These are phyloP conservation scores for Pleurotus sapidus DNA, from an alignment of 768 basidiomycete species.

Conservation along the genomic window DNA sequence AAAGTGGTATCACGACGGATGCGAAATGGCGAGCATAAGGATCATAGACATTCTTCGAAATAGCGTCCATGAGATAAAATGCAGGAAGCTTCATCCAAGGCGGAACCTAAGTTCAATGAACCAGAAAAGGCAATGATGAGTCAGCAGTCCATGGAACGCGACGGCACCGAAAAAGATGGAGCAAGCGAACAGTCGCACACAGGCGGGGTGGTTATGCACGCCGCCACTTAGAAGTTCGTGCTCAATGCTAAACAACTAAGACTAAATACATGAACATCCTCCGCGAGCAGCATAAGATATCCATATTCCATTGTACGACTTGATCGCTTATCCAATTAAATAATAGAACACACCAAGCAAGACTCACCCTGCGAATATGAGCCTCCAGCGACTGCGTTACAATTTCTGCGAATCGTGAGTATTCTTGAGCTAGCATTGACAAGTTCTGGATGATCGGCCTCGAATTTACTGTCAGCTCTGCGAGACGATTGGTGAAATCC, in stretches of 20 bases:
- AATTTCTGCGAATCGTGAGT: conserved; percentile 71
- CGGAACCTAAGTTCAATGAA: conserved; percentile 59
- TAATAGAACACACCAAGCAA: conserved; percentile 15
- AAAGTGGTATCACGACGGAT: conserved; percentile 77
- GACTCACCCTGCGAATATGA: conserved; percentile 90
- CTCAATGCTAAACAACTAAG: conserved; percentile 38
- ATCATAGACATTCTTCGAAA: conserved; percentile 93
- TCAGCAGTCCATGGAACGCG: conserved; percentile 61
- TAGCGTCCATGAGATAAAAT: conserved; percentile 94
- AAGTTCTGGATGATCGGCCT: conserved; percentile 91
- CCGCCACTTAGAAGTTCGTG: conserved; percentile 24
- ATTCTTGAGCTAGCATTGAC: conserved; percentile 90
- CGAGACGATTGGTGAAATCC: conserved; percentile 72
- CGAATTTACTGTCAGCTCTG: conserved; percentile 89
- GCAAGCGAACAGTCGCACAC: conserved; percentile 16
- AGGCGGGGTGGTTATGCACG: conserved; percentile 18
- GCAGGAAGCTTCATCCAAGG: conserved; percentile 89
- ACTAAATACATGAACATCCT: conserved; percentile 44
- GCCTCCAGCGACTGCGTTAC: conserved; percentile 79
- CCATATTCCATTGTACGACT: conserved; percentile 8
- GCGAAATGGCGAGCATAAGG: conserved; percentile 89
- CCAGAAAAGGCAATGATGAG: conserved; percentile 51
- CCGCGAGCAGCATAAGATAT: background rate
- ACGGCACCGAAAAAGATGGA: conserved; percentile 4
- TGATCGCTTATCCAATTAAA: conserved; percentile 3